A percentile compares a stretch with the other conserved stretches of the same genome.
phyloP scores from a whole-genome alignment of 2,329 filamentous ascomycete species.

The Westerdykella ornata region DNA sequence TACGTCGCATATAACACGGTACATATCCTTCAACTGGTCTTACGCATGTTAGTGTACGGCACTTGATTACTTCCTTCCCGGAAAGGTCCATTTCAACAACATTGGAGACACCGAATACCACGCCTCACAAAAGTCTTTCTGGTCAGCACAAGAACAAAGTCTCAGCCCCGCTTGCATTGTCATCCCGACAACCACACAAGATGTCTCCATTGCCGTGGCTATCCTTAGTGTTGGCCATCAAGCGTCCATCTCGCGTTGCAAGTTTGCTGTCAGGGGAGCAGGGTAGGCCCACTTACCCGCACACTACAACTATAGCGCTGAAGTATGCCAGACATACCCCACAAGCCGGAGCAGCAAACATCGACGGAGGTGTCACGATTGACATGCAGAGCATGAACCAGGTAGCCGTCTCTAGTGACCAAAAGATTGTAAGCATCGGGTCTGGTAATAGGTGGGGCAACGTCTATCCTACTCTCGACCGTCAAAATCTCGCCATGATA shows the following conservation, averaged over 20 bases:
- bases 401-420: slow-evolving; percentile 15
- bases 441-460: slow-evolving; percentile 22
- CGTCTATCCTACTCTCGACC: slow-evolving; percentile 19
- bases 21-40: background rate
- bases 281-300: slow-evolving; percentile 8
- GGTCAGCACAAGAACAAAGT: slow-evolving; percentile 16
- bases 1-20: slow-evolving; percentile 4
- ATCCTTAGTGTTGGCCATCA: slow-evolving; percentile 13
- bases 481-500: slow-evolving; percentile 13
- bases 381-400: slow-evolving; percentile 21
- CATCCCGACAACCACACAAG: slow-evolving; percentile 15
- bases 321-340: slow-evolving; percentile 14
- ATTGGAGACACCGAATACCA: slow-evolving; percentile 9
- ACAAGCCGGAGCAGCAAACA: slow-evolving; percentile 20
- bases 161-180: slow-evolving; percentile 17
- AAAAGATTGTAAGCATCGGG: slow-evolving; percentile 14
- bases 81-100: slow-evolving; percentile 12
- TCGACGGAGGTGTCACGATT: slow-evolving; percentile 22
- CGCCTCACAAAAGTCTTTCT: slow-evolving; percentile 13
- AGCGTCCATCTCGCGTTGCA: slow-evolving; percentile 11
- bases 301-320: background rate
- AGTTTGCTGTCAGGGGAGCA: slow-evolving; percentile 16
- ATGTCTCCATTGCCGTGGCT: slow-evolving; percentile 16
- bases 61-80: slow-evolving; percentile 15
- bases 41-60: slow-evolving; percentile 10